Percentiles rank a stretch among this genome's conserved stretches.
Conservation (phyloP, 2,329 filamentous ascomycete species). For the Thyridium curvatum region DNA sequence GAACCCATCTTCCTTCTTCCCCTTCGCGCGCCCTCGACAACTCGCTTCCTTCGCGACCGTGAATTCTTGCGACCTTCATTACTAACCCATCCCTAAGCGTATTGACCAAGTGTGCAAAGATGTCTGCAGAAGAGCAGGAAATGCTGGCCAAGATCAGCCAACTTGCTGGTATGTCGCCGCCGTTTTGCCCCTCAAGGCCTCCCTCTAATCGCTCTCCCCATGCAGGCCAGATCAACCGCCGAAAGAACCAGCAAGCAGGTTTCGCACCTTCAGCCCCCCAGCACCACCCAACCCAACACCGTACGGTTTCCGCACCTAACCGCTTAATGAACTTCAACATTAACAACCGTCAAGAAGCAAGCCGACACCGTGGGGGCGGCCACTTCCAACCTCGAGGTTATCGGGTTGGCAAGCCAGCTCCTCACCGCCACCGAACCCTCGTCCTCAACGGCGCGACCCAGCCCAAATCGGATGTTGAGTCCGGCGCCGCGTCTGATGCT, state of each 20-base stretch:
- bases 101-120: neutral
- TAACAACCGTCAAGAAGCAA: slow-evolving; percentile 12
- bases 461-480: slow-evolving; percentile 17
- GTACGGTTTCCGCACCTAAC: slow-evolving; percentile 21
- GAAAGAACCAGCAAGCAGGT: slow-evolving; percentile 58
- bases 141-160: slow-evolving; percentile 47
- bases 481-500: slow-evolving; percentile 24
- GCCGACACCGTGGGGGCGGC: slow-evolving; percentile 2
- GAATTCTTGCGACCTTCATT: too few relatives aligned
- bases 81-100: too few relatives aligned
- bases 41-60: neutral
- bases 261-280: slow-evolving; percentile 17
- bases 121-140: slow-evolving; percentile 45
- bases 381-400: slow-evolving; percentile 17
- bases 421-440: slow-evolving; percentile 48
- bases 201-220: neutral
- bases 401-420: slow-evolving; percentile 25
- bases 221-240: slow-evolving; percentile 71
- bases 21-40: too few relatives aligned
- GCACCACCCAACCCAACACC: slow-evolving; percentile 21
- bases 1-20: too few relatives aligned
- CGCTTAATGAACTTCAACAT: slow-evolving; percentile 1
- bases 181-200: neutral
- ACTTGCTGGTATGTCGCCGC: slow-evolving; percentile 35
- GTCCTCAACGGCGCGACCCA: slow-evolving; percentile 47